phyloP scores from a whole-genome alignment of 805 yeast genomes.

The Candida lessepsii region DNA sequence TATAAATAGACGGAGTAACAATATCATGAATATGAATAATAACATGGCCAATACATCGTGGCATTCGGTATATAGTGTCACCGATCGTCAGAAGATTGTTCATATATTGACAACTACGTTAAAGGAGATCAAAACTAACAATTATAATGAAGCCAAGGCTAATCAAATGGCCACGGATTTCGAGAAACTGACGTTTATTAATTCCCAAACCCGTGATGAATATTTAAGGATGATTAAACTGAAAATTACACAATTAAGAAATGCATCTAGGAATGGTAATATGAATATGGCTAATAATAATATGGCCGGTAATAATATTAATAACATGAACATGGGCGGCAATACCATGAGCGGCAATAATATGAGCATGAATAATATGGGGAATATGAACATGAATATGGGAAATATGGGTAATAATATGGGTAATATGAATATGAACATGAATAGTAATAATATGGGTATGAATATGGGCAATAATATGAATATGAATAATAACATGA shows the following conservation, averaged over 20 bases:
- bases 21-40: slow-evolving; percentile 3
- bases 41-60: slow-evolving; percentile 15
- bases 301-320: neutral
- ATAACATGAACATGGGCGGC: neutral
- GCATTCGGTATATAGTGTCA: slow-evolving; percentile 26
- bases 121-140: slow-evolving; percentile 34
- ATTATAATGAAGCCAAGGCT: slow-evolving; percentile 36
- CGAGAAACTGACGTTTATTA: slow-evolving; percentile 62
- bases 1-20: neutral
- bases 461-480: slow-evolving; percentile 3
- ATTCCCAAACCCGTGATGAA: slow-evolving; percentile 55
- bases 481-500: slow-evolving; percentile 4
- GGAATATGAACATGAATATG: neutral
- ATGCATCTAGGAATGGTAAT: slow-evolving; percentile 15
- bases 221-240: slow-evolving; percentile 47
- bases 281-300: neutral
- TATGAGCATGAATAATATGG: slow-evolving; percentile 1
- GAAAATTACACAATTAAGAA: slow-evolving; percentile 35
- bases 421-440: slow-evolving; percentile 4
- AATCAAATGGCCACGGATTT: slow-evolving; percentile 61
- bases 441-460: slow-evolving; percentile 1
- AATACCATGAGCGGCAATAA: neutral
- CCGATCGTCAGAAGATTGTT: slow-evolving; percentile 42
- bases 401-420: slow-evolving; percentile 6
- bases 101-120: slow-evolving; percentile 37